These are phyloP conservation scores for Aspergillus bertholletiae DNA, from an alignment of 495 filamentous ascomycete genomes.

Conservation along the genomic window DNA sequence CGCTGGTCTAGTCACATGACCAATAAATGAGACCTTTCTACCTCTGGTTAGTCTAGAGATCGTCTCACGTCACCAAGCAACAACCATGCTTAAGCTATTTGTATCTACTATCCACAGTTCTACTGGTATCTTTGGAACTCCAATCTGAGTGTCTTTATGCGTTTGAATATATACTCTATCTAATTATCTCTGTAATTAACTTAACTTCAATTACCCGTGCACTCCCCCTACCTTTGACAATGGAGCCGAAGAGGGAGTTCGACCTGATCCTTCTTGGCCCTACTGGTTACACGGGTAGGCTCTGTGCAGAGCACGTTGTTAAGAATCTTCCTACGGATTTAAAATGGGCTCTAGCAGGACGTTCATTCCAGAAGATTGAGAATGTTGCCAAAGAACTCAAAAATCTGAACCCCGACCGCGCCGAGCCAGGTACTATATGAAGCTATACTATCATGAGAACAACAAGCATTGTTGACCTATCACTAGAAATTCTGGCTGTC, in stretches of 20 bases:
- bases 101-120: background rate
- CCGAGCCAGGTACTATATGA: constrained; percentile 54
- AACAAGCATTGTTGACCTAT: constrained; percentile 4
- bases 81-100: background rate
- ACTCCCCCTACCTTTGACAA: constrained; percentile 10
- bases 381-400: constrained; percentile 62
- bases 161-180: background rate
- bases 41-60: background rate
- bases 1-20: background rate
- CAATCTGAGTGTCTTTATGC: background rate
- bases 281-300: constrained; percentile 81
- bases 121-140: background rate
- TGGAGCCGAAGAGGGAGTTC: constrained; percentile 58
- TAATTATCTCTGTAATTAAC: background rate
- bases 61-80: background rate
- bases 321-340: constrained; percentile 70
- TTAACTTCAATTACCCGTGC: constrained; percentile 7
- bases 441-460: constrained; percentile 7
- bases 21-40: background rate
- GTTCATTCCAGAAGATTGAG: constrained; percentile 70
- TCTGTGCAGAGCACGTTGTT: constrained; percentile 74
- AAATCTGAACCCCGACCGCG: constrained; percentile 63
- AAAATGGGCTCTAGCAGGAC: constrained; percentile 88
- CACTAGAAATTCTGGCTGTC: constrained; percentile 57
- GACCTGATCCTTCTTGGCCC: constrained; percentile 83